phyloP scores from a whole-genome alignment of 306 rosid species.

The Sphenostylis stenocarpa region DNA sequence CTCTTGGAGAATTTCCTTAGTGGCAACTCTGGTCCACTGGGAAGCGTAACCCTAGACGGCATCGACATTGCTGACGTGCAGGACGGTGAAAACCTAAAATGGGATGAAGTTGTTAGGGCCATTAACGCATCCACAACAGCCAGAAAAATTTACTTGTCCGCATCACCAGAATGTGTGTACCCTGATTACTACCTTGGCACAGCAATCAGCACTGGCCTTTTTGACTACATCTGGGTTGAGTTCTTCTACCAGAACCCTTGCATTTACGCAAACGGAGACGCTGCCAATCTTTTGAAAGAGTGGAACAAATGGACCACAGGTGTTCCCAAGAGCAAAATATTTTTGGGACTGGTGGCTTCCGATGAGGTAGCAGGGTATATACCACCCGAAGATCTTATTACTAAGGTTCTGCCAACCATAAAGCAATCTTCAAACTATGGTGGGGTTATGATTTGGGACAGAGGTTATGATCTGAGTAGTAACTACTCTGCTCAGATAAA shows the following conservation, averaged over 20 bases:
- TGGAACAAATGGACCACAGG: constrained; percentile 44
- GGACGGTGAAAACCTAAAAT: not conserved
- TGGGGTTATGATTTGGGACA: not conserved
- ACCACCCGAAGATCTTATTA: not conserved
- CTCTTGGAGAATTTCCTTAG: not conserved
- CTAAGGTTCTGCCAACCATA: not conserved
- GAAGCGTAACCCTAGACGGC: not conserved
- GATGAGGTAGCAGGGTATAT: not conserved
- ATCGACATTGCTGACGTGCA: not conserved
- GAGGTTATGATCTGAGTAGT: not conserved
- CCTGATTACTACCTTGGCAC: constrained; percentile 25
- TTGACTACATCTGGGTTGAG: constrained; percentile 57
- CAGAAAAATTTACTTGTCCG: not conserved
- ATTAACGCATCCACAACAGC: not conserved
- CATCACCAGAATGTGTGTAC: not conserved
- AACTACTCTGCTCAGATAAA: not conserved
- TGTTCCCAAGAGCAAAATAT: not conserved
- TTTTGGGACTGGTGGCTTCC: not conserved
- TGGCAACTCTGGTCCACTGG: constrained; percentile 43
- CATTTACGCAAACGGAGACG: constrained; percentile 10
- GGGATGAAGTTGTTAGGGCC: not conserved
- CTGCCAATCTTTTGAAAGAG: constrained; percentile 1
- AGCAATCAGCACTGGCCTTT: constrained; percentile 40
- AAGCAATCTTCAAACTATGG: not conserved
- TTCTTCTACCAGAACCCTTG: constrained; percentile 49